A percentile compares a stretch with the other conserved stretches of the same genome.
These are phyloP conservation scores for Mycosphaerella arachidis DNA, from an alignment of 2,329 filamentous ascomycete species.

Conservation along the genomic window DNA sequence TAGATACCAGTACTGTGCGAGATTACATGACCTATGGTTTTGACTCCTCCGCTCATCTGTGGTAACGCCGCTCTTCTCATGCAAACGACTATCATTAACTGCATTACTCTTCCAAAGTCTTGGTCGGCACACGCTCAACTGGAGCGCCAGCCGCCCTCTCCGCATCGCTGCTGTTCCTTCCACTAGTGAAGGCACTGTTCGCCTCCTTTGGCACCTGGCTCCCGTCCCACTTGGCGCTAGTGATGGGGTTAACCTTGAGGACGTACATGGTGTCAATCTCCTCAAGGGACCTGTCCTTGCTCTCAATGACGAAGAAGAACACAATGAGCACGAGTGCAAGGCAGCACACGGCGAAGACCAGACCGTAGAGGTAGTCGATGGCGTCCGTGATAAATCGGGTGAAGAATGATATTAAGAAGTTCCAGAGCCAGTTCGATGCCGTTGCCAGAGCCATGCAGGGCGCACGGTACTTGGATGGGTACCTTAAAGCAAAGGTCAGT, in stretches of 20 bases:
- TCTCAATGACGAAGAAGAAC: constrained; percentile 39
- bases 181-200: constrained; percentile 21
- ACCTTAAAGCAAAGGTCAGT: too few species aligned
- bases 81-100: background rate
- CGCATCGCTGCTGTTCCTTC: constrained; percentile 19
- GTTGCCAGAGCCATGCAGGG: constrained; percentile 44
- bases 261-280: constrained; percentile 41
- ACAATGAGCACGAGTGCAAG: constrained; percentile 32
- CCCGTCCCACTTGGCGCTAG: constrained; percentile 29
- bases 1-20: background rate
- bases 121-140: constrained; percentile 14
- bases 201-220: constrained; percentile 23
- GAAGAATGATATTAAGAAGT: constrained; percentile 36
- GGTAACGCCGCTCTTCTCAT: background rate
- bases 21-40: background rate
- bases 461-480: constrained; percentile 37
- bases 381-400: constrained; percentile 36
- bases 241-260: constrained; percentile 32
- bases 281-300: constrained; percentile 35
- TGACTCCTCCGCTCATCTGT: background rate
- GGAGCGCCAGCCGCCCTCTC: constrained; percentile 11
- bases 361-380: constrained; percentile 39
- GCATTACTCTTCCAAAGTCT: constrained; percentile 17
- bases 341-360: constrained; percentile 38
- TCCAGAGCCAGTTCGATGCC: constrained; percentile 40